Evolutionary conservation across 257 asterid species (phyloP), one percentile per base, ranked within the genome.

Genomic region (Fraxinus excelsior): DNA sequence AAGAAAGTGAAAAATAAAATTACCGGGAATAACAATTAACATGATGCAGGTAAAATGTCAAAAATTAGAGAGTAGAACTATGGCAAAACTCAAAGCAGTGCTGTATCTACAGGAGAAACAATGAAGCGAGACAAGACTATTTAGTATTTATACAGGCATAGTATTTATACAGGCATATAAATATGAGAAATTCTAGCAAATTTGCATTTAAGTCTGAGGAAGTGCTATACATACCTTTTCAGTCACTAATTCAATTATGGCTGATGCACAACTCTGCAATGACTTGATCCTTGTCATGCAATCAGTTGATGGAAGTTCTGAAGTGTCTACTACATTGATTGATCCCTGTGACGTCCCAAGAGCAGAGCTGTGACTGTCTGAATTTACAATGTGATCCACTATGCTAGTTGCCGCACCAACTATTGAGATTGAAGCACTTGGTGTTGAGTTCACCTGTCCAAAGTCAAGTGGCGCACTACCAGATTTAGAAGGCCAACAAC

Each of bases 261-360:
- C 88, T 73, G 87, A 83, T 60, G 96, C 97, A 80, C 74, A 88
- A 58, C 70, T 78, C 85, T 84, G 90, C 86, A 94, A 81, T 60
- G 98, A 90, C 76, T 86, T 89, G 76, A 94, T 88, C 88, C 96
- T 87, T 74, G 89, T 84, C 87, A 84, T 71, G 88, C 85, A 84
- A 82, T 90, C 92, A 64, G 89, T 78, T 67, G 96, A 80, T 70
- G 88, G 90, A 79, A 87, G 91, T 84, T 88, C 96, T 21, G 81
- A 82, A 42, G 75, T 73, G 76, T 87, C 88, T 26, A 66, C 74
- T 76, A 82, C 71, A 81, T 88, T 87, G 62, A 82, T 65, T 38
- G 93, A 83, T 79, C 86, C 90, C 80, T 86, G 94, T 80, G 92
- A 83, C 80, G 84, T 88, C 82, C 86, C 89, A 74, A 90, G 92